phyloP scores from a whole-genome alignment of 768 basidiomycete genomes.

The Boletus sensibilis region DNA sequence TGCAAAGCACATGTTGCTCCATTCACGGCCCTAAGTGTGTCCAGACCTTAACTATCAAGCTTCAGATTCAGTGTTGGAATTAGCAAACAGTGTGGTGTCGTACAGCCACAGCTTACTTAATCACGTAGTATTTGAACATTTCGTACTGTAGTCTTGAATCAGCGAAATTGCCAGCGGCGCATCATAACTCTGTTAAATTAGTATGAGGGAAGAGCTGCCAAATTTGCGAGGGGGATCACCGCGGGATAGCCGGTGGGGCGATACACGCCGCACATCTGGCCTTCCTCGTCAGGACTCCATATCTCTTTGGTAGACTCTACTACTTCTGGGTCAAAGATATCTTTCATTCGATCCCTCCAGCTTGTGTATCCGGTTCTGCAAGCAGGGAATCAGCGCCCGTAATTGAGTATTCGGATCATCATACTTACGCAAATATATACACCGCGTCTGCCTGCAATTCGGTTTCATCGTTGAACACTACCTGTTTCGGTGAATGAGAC shows the following conservation, averaged over 20 bases:
- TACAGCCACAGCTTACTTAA: no score
- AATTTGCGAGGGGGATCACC: not conserved
- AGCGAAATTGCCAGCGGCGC: constrained; percentile 1
- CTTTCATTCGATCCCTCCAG: constrained; percentile 3
- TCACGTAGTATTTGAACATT: no score
- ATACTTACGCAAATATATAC: constrained; percentile 3
- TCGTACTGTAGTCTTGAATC: no score
- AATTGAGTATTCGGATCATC: not conserved
- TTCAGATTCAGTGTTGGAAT: no score
- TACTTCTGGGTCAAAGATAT: not conserved
- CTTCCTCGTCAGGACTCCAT: constrained; percentile 4
- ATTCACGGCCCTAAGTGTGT: no score
- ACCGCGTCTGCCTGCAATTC: constrained; percentile 1
- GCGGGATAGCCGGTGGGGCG: constrained; percentile 6
- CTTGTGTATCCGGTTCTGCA: constrained; percentile 6
- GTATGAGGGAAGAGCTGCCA: not conserved
- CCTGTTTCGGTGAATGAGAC: constrained; percentile 2
- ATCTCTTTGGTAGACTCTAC: constrained; percentile 4
- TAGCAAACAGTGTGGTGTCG: no score
- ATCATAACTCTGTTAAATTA: not conserved
- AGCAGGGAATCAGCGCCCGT: not conserved
- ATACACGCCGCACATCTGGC: constrained; percentile 2
- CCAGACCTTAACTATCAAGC: no score
- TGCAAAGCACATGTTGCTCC: no score
- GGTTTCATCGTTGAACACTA: not conserved